These are phyloP conservation scores for Talaromyces nanjingensis DNA, from an alignment of 495 filamentous ascomycete species.

Conservation along the genomic window DNA sequence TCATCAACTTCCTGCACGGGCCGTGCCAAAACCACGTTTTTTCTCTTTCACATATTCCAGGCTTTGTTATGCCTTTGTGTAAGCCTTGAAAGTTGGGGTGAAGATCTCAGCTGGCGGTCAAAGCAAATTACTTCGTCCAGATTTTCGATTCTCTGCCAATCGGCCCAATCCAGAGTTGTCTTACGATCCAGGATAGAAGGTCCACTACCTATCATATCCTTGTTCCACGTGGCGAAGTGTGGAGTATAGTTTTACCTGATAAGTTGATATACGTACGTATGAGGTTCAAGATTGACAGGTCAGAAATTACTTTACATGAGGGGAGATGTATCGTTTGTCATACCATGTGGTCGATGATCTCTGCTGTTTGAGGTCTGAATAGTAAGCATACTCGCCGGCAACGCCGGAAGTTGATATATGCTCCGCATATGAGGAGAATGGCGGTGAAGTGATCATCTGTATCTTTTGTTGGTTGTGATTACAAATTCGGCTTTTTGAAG, in stretches of 20 bases:
- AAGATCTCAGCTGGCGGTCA: background rate
- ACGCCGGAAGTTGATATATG: background rate
- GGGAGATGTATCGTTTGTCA: background rate
- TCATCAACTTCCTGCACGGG: background rate
- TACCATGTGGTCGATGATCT: slow-evolving; percentile 1
- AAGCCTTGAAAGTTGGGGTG: background rate
- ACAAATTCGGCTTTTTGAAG: background rate
- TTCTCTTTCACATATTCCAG: background rate
- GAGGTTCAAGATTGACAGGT: background rate
- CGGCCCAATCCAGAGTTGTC: background rate
- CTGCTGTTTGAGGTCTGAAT: background rate
- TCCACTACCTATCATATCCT: background rate
- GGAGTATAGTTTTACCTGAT: background rate
- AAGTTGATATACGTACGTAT: background rate
- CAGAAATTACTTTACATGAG: background rate
- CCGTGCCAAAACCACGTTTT: background rate
- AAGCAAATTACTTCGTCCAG: background rate
- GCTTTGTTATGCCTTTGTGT: background rate
- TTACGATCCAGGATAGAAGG: background rate
- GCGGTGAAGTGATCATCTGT: background rate
- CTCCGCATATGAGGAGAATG: background rate
- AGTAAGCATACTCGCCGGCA: background rate
- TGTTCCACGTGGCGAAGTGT: slow-evolving; percentile 2
- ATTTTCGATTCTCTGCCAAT: background rate
- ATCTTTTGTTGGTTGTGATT: background rate